Evolutionary conservation across 2,329 filamentous ascomycete species (phyloP).

Genomic region (Fonsecaea pedrosoi): DNA sequence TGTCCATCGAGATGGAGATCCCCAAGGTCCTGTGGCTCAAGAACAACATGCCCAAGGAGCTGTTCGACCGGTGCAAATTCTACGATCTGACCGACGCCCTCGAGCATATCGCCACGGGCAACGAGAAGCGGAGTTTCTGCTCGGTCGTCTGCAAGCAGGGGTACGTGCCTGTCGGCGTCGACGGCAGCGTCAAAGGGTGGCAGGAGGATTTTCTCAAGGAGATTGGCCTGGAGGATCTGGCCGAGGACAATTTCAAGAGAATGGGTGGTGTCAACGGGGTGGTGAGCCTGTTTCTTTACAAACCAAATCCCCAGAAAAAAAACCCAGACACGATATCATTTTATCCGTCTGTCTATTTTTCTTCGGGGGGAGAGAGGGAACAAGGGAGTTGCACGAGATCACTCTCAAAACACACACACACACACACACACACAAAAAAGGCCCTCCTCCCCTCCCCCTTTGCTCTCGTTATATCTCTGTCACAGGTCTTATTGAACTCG

Average conservation of each 20-base stretch:
- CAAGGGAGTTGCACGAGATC: too few species aligned
- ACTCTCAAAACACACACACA: too few species aligned
- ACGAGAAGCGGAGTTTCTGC: conserved; percentile 90
- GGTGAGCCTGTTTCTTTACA: conserved; percentile 68
- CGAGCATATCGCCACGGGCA: conserved; percentile 91
- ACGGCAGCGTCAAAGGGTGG: conserved; percentile 97
- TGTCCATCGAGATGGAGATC: conserved; percentile 99
- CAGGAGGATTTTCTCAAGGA: conserved; percentile 89
- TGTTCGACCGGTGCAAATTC: conserved; percentile 94
- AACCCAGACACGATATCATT: too few species aligned
- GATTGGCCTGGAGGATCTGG: conserved; percentile 85
- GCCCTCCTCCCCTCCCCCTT: too few species aligned
- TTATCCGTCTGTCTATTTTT: background rate
- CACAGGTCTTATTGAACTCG: too few species aligned
- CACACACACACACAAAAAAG: too few species aligned
- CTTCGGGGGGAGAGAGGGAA: background rate
- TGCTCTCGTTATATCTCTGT: too few species aligned
- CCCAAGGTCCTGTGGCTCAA: conserved; percentile 98
- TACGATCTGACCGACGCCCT: conserved; percentile 93
- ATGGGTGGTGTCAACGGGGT: conserved; percentile 94
- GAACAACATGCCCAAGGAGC: conserved; percentile 92
- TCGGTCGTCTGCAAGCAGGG: conserved; percentile 98
- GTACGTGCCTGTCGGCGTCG: conserved; percentile 93
- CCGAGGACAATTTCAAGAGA: conserved; percentile 85
- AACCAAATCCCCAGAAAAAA: background rate